Conservation (phyloP, 371 early-diverging fungal species). For the Lichtheimia corymbifera region DNA sequence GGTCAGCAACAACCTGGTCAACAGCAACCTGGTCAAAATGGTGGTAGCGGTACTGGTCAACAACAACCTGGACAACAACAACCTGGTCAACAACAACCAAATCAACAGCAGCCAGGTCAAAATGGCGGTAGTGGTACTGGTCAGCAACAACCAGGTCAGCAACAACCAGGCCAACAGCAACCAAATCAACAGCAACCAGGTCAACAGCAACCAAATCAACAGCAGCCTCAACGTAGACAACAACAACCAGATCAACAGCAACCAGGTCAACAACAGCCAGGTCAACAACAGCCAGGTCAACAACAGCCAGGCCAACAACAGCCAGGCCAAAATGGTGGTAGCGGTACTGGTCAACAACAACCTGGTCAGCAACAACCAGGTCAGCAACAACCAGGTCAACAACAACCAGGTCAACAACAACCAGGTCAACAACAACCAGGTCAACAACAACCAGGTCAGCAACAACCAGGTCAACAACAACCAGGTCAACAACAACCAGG, state of each 20-base stretch:
- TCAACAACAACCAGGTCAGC: background rate
- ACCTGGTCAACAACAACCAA: constrained; percentile 3
- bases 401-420: constrained; percentile 4
- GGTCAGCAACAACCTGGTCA: no score
- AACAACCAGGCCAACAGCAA: constrained; percentile 6
- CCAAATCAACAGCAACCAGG: background rate
- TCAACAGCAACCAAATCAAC: constrained; percentile 1
- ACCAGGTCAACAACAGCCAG: constrained; percentile 2
- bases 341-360: constrained; percentile 1
- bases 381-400: constrained; percentile 2
- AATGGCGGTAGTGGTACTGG: background rate
- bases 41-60: background rate
- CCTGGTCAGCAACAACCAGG: background rate
- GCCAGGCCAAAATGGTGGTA: background rate
- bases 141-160: constrained; percentile 3
- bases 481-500: constrained; percentile 3
- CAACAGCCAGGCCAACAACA: background rate
- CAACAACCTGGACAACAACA: background rate
- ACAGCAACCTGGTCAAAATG: no score
- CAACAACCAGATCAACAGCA: background rate
- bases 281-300: constrained; percentile 5
- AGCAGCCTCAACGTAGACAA: background rate
- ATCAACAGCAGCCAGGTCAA: constrained; percentile 4
- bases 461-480: no score
- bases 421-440: background rate